Conservation (phyloP, 495 filamentous ascomycete genomes). For the Penicillium goetzii region DNA sequence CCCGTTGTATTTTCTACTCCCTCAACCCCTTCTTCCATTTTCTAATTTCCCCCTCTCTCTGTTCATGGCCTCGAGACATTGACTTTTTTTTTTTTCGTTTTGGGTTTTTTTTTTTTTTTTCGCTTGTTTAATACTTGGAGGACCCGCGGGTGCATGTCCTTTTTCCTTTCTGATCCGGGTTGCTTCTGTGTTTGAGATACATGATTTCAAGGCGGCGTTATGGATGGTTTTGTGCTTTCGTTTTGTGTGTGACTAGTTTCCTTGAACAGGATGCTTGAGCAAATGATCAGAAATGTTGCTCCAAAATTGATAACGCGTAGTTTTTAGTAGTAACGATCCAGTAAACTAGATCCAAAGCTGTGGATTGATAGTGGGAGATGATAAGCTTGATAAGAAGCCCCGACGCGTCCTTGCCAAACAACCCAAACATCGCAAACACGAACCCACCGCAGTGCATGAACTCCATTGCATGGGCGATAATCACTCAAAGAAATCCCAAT, state of each 20-base stretch:
- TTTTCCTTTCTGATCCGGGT: constrained; percentile 19
- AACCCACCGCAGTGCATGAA: constrained; percentile 18
- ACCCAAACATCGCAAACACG: constrained; percentile 29
- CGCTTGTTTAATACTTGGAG: constrained; percentile 40
- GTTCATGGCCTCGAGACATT: constrained; percentile 24
- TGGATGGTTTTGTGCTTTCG: constrained; percentile 32
- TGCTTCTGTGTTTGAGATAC: constrained; percentile 32
- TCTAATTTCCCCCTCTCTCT: constrained; percentile 16
- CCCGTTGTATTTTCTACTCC: constrained; percentile 27
- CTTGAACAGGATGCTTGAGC: constrained; percentile 22
- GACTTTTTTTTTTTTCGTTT: constrained; percentile 11
- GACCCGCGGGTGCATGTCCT: constrained; percentile 31
- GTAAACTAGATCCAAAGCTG: not conserved
- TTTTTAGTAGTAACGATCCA: not conserved
- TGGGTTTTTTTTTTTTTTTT: constrained; percentile 20
- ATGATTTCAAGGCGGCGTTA: constrained; percentile 36
- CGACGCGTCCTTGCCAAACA: constrained; percentile 26
- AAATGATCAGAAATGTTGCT: constrained; percentile 28
- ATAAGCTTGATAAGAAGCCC: constrained; percentile 25
- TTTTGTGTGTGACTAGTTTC: constrained; percentile 28
- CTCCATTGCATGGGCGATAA: constrained; percentile 2
- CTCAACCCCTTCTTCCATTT: constrained; percentile 10
- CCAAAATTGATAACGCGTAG: not conserved
- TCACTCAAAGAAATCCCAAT: constrained; percentile 11
- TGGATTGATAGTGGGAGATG: constrained; percentile 7